Base-by-base conservation (phyloP, 805 yeast species). In the Candida nitratophila region DNA sequence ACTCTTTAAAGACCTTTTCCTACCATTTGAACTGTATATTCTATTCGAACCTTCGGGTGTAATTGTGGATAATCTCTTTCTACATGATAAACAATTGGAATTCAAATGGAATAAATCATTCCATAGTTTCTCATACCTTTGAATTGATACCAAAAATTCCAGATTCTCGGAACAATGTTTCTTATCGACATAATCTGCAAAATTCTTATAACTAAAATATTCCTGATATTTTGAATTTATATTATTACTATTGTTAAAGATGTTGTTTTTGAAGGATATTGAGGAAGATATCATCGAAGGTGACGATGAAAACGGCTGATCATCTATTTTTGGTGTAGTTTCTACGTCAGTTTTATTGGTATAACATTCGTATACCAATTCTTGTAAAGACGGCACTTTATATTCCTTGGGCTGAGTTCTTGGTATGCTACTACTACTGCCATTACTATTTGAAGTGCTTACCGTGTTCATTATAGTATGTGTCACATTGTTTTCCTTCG, bases 161-260 rank as follows among this genome's bases (percentile, higher is more conserved):
- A 56, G 38, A 36, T 54, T 56, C 40, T 56, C 60, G 14, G 30
- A 29, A 42, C 60, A 56, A 42, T 53, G 55, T 8, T 50, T 39
- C 3, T 44, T 17, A 5, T 33, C 27, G 2, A 50, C 41, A 36
- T 43, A 56, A 6, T 43, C 27, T 32, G 43, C 41, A 35, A 56
- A 56, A 19, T 44, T 44, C 11, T 32, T 20, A 2, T 50, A 37
- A 26, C 34, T 44, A 16, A 51, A 50, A 17, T 27, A 37, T 3
- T 39, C 46, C 16, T 44, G 46, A 26, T 42, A 35, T 10, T 34
- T 31, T 16, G 19, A 24, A 10, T 24, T 7, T 3, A 5, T 3
- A 12, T 22, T 26, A 14, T 24, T 24, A 34, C 9, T 20, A 14
- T 34, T 29, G 7, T 3, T 39, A 15, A 39, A 29, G 4, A 26